phyloP scores from a whole-genome alignment of 2,329 filamentous ascomycete genomes.

The Calonectria ilicicola region DNA sequence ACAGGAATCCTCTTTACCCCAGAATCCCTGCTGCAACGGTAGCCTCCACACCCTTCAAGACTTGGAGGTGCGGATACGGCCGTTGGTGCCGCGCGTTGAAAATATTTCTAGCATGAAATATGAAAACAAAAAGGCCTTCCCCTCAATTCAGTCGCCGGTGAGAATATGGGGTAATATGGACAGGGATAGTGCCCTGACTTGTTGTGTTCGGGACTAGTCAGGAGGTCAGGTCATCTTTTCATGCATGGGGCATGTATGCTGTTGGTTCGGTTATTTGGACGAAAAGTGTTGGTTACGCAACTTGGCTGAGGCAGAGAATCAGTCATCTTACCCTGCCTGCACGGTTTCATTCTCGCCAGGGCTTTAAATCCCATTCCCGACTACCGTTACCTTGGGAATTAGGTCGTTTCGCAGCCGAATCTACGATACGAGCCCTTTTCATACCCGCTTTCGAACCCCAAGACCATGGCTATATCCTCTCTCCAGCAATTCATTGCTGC shows the following conservation, averaged over 20 bases:
- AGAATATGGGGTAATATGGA: background rate
- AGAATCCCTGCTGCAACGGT: background rate
- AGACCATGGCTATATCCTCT: background rate
- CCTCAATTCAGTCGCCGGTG: background rate
- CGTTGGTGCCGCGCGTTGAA: background rate
- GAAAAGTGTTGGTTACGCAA: background rate
- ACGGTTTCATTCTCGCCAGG: background rate
- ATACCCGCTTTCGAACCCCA: background rate
- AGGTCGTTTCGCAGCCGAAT: background rate
- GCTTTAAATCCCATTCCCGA: background rate
- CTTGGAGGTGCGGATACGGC: background rate
- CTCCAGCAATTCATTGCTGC: background rate
- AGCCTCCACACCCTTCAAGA: background rate
- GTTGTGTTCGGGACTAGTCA: background rate
- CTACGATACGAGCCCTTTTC: background rate
- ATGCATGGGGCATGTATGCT: background rate
- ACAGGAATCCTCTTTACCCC: background rate
- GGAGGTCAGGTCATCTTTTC: background rate
- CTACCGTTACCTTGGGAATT: background rate
- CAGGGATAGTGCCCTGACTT: background rate
- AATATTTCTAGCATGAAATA: background rate
- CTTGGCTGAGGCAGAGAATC: background rate
- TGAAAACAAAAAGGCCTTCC: background rate
- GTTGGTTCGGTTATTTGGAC: background rate
- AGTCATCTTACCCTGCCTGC: background rate